These are phyloP conservation scores for Sequoia sempervirens DNA, from an alignment of 75 land plant genomes.

Conservation along the genomic window DNA sequence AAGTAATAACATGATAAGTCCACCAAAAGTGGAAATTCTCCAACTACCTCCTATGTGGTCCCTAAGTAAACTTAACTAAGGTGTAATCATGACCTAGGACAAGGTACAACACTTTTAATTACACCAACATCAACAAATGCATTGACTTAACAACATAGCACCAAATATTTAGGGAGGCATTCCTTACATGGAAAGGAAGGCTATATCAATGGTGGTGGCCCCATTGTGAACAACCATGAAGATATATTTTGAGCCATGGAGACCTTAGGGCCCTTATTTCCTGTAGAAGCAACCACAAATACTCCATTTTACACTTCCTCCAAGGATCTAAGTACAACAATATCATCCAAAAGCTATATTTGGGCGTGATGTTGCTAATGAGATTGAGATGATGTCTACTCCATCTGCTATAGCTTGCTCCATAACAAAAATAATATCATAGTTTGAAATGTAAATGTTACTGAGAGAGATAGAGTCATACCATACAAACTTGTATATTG, in stretches of 20 bases:
- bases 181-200: not conserved
- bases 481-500: conserved; percentile 67
- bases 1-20: no score
- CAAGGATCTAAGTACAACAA: conserved; percentile 29
- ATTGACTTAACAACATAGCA: no score
- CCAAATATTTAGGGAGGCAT: conserved; percentile 20
- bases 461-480: conserved; percentile 11
- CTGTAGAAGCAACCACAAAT: conserved; percentile 26
- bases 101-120: no score
- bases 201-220: conserved; percentile 36
- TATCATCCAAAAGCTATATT: no score
- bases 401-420: conserved; percentile 62
- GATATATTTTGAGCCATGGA: conserved; percentile 24
- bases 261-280: conserved; percentile 28
- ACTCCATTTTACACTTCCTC: conserved; percentile 29
- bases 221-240: conserved; percentile 54
- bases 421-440: conserved; percentile 49
- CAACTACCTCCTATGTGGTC: no score
- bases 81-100: no score
- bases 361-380: no score
- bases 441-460: no score
- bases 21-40: no score
- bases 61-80: no score
- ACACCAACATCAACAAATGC: no score
- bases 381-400: conserved; percentile 50